These are phyloP conservation scores for Candida dajiaensis DNA, from an alignment of 805 yeast genomes.

Conservation along the genomic window DNA sequence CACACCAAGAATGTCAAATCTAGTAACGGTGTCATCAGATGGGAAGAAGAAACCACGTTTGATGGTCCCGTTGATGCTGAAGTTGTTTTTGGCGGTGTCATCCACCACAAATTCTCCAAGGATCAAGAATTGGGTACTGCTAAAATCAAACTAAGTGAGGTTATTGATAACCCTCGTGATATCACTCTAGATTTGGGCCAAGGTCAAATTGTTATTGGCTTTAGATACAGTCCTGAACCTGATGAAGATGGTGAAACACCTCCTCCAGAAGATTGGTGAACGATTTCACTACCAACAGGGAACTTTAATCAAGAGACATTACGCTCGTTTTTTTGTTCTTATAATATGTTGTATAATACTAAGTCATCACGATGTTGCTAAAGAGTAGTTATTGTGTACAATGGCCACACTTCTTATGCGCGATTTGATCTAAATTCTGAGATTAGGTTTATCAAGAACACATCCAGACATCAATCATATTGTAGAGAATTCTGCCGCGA, in stretches of 20 bases:
- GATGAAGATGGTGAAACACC: constrained; percentile 13
- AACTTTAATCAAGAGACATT: not conserved
- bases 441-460: not conserved
- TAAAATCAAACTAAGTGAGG: constrained; percentile 45
- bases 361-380: not conserved
- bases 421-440: too few species aligned
- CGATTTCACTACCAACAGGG: not conserved
- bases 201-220: constrained; percentile 39
- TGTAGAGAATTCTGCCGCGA: not conserved
- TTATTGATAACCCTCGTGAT: constrained; percentile 39
- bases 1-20: constrained; percentile 58
- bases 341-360: not conserved
- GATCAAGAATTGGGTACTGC: constrained; percentile 58
- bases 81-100: constrained; percentile 53
- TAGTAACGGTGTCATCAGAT: constrained; percentile 37
- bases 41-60: constrained; percentile 65
- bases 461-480: constrained; percentile 11
- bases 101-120: constrained; percentile 70
- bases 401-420: not conserved
- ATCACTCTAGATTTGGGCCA: constrained; percentile 31
- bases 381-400: not conserved
- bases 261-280: constrained; percentile 16
- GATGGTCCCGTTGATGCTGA: constrained; percentile 57
- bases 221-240: constrained; percentile 28
- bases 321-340: not conserved